Evolutionary conservation across 371 early-diverging fungal genomes (phyloP).

Genomic region (Lichtheimia hyalospora): DNA sequence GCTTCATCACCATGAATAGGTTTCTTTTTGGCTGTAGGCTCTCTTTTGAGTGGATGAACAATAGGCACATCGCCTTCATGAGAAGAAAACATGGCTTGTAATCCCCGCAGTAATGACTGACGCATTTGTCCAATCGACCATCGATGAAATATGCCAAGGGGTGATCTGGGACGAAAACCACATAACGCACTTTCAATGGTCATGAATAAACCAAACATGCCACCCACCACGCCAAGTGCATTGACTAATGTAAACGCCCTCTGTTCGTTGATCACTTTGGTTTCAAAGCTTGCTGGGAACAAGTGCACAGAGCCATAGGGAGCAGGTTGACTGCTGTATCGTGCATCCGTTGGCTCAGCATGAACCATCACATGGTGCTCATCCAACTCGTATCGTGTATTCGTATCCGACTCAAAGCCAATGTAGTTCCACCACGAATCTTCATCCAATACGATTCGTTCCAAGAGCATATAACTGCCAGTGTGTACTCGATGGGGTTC

Average conservation of each 20-base stretch:
- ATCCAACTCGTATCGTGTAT: slow-evolving; percentile 4
- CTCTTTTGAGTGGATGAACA: slow-evolving; percentile 24
- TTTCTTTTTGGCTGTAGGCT: neutral
- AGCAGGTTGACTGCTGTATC: neutral
- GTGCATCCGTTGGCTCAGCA: neutral
- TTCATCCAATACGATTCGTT: slow-evolving; percentile 11
- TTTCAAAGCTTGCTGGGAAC: slow-evolving; percentile 16
- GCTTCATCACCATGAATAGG: neutral
- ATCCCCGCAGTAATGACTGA: slow-evolving; percentile 22
- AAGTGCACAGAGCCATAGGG: slow-evolving; percentile 25
- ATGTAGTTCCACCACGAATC: slow-evolving; percentile 30
- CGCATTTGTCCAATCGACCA: slow-evolving; percentile 20
- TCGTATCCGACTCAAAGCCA: slow-evolving; percentile 15
- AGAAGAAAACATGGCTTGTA: slow-evolving; percentile 16
- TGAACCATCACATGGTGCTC: slow-evolving; percentile 3
- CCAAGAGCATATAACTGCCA: slow-evolving; percentile 19
- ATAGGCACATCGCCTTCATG: slow-evolving; percentile 25
- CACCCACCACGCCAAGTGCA: slow-evolving; percentile 33
- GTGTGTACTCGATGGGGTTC: slow-evolving; percentile 17
- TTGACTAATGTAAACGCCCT: slow-evolving; percentile 30
- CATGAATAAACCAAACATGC: slow-evolving; percentile 32
- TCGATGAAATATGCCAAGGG: slow-evolving; percentile 15
- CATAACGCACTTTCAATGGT: slow-evolving; percentile 23
- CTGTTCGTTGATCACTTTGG: slow-evolving; percentile 23
- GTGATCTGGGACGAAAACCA: slow-evolving; percentile 38